Evolutionary conservation across 345 rosid species (phyloP).

Genomic region (Mangifera indica): DNA sequence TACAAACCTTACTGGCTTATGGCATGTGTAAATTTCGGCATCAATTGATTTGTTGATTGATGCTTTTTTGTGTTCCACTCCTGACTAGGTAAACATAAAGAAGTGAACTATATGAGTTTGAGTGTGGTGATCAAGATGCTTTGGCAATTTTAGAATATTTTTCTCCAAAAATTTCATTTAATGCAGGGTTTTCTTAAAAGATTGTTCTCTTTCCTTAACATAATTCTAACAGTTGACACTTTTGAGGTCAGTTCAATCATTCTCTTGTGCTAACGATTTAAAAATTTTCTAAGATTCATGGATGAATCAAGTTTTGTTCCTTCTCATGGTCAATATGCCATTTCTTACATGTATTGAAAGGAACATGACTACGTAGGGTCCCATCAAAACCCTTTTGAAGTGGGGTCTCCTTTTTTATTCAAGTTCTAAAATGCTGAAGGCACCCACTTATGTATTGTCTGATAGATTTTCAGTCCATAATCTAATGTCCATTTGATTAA

Average conservation of each 20-base stretch:
- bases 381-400: background rate
- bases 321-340: background rate
- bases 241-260: background rate
- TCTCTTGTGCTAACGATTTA: background rate
- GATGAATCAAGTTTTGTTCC: constrained; percentile 9
- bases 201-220: background rate
- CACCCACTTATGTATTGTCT: background rate
- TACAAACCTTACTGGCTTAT: background rate
- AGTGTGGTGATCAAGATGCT: background rate
- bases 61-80: background rate
- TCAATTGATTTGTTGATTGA: background rate
- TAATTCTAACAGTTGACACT: background rate
- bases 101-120: background rate
- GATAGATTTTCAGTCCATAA: background rate
- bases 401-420: background rate
- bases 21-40: background rate
- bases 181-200: background rate
- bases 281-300: background rate
- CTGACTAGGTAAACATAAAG: background rate
- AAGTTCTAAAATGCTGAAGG: background rate
- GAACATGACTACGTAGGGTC: background rate
- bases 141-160: constrained; percentile 1
- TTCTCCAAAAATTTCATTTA: background rate
- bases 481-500: background rate
- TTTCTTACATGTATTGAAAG: background rate